Evolutionary conservation across 1,139 yeast species (phyloP), one percentile per base, ranked within the genome.

Genomic region (Candida freyschussii): DNA sequence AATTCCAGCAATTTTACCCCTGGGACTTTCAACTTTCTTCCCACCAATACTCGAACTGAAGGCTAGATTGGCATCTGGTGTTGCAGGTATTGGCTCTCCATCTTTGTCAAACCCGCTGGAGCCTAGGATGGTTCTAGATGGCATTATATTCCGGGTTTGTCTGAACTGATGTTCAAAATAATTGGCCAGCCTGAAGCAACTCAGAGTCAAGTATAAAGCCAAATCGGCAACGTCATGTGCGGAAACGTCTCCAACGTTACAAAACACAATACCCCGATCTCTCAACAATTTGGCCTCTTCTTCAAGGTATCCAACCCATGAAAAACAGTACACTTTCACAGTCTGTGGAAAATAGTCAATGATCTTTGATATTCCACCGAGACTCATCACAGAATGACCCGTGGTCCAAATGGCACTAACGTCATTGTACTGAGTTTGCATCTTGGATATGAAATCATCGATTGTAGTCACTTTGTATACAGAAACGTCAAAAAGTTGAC

Each of bases 331-430:
- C 6, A 79, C 64, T 48, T 73, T 73, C 38, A 84, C 57, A 3
- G 62, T 44, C 2, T 50, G 23, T 0, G 94, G 93, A 12, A 73
- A 65, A 17, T 62, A 54, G 3, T 62, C 73, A 29, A 79, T 52
- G 8, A 78, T 49, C 15, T 57, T 52, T n/a, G 57, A 51, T 28
- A 78, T 62, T 0, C 80, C 81, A 0, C 81, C 84, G n/a, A 75
- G 43, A 2, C 53, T 50, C 29, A 18, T 23, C 40, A 78, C 68
- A 1, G 83, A 78, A 26, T 67, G 63, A 72, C 84, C 82, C 0
- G 81, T 77, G 3, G 73, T 75, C 63, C 79, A 80, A 19, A 80
- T 66, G 6, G 78, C 86, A 20, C 60, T 61, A 20, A 78, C 57
- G 33, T 69, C 61, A 11, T 47, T 45, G 30, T 65, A 62, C 27